phyloP scores from a whole-genome alignment of 495 filamentous ascomycete genomes.

The Xanthoparmelia taractica region DNA sequence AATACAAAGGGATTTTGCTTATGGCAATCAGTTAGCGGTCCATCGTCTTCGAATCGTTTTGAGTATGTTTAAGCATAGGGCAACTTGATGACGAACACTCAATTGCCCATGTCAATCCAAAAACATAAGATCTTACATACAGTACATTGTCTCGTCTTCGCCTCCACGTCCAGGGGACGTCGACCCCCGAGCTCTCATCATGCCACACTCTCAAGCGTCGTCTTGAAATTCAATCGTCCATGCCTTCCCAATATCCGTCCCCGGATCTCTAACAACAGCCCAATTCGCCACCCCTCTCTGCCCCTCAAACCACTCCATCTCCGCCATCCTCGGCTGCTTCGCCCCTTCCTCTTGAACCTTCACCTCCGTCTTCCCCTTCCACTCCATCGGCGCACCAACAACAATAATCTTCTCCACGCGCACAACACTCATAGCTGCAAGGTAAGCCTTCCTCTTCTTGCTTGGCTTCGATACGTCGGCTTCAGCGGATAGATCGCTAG shows the following conservation, averaged over 20 bases:
- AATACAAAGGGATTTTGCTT: not conserved
- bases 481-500: constrained; percentile 45
- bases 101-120: not conserved
- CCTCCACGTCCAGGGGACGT: not conserved
- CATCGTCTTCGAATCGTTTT: not conserved
- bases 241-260: constrained; percentile 64
- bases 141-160: not conserved
- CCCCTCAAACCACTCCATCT: constrained; percentile 53
- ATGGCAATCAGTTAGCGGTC: not conserved
- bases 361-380: constrained; percentile 61
- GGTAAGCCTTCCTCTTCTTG: constrained; percentile 61
- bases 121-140: too few species aligned
- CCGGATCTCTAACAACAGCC: constrained; percentile 74
- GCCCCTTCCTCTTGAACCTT: constrained; percentile 61
- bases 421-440: constrained; percentile 69
- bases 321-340: constrained; percentile 45
- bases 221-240: constrained; percentile 68
- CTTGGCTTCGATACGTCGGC: constrained; percentile 43
- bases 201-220: not conserved
- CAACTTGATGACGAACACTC: not conserved
- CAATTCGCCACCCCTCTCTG: constrained; percentile 59
- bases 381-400: constrained; percentile 65
- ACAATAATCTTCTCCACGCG: constrained; percentile 75
- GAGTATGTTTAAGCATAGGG: not conserved
- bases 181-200: not conserved